Evolutionary conservation across 2,329 filamentous ascomycete species (phyloP).

Genomic region (Trichoderma koningiopsis): DNA sequence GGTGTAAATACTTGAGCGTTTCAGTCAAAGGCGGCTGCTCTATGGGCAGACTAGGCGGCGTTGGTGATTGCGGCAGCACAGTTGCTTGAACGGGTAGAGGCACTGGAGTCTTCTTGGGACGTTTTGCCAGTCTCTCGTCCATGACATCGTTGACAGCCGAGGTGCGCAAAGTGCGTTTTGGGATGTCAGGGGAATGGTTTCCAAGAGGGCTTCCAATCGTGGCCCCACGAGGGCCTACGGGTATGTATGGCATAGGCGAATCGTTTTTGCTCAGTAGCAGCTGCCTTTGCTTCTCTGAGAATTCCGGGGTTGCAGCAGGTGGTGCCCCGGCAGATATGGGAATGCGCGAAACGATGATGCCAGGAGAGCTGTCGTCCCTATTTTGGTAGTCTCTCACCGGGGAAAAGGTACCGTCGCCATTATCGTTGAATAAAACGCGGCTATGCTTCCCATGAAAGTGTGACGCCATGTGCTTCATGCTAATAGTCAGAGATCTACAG

Average conservation of each 20-base stretch:
- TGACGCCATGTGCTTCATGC: constrained; percentile 29
- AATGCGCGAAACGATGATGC: constrained; percentile 36
- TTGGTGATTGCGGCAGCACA: background rate
- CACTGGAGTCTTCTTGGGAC: constrained; percentile 12
- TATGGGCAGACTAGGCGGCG: background rate
- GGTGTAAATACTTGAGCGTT: constrained; percentile 32
- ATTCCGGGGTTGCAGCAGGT: constrained; percentile 24
- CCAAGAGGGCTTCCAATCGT: background rate
- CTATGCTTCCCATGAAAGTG: constrained; percentile 25
- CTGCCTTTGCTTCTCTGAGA: background rate
- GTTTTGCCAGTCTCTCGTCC: background rate
- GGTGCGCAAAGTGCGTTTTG: constrained; percentile 11
- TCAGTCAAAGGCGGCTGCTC: constrained; percentile 10
- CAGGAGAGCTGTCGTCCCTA: constrained; percentile 33
- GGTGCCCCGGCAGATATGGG: constrained; percentile 29
- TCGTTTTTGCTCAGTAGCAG: background rate
- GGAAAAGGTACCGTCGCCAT: constrained; percentile 45
- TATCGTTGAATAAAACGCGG: constrained; percentile 41
- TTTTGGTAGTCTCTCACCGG: constrained; percentile 33
- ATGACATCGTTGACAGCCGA: background rate
- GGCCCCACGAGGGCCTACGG: background rate
- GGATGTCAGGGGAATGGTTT: background rate
- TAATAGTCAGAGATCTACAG: constrained; percentile 38
- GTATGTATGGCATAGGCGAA: background rate
- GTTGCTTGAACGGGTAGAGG: background rate